These are phyloP conservation scores for Tremella yokohamensis DNA, from an alignment of 768 basidiomycete genomes.

Conservation along the genomic window DNA sequence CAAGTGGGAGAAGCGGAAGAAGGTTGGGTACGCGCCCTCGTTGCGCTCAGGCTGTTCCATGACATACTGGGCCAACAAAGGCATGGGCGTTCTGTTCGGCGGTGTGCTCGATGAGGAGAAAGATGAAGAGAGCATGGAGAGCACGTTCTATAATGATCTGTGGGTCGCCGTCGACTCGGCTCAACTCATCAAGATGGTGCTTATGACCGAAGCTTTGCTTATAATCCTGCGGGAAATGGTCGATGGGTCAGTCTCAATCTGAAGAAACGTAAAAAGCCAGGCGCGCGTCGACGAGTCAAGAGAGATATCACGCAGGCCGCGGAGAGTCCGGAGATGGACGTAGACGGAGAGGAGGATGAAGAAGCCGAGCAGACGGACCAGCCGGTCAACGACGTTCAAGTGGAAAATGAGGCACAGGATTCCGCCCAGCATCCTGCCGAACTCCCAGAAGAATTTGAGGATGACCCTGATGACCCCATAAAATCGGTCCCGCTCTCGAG, in stretches of 20 bases:
- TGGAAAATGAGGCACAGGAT: constrained; percentile 19
- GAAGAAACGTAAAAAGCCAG: constrained; percentile 59
- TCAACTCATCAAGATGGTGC: background rate
- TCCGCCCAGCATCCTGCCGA: background rate
- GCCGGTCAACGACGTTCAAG: background rate
- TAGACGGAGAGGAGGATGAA: constrained; percentile 33
- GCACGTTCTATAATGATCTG: constrained; percentile 84
- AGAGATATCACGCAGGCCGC: constrained; percentile 21
- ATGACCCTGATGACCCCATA: constrained; percentile 27
- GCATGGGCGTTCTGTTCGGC: constrained; percentile 75
- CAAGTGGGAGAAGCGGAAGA: constrained; percentile 84
- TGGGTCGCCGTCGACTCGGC: constrained; percentile 41
- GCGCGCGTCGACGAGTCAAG: constrained; percentile 58
- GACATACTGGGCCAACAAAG: constrained; percentile 68
- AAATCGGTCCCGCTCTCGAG: constrained; percentile 62
- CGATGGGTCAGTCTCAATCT: constrained; percentile 75
- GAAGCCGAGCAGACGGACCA: constrained; percentile 12
- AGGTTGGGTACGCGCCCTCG: constrained; percentile 68
- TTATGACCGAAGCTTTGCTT: constrained; percentile 63
- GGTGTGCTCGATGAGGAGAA: constrained; percentile 84
- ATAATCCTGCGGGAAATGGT: constrained; percentile 70
- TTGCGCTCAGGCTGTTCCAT: constrained; percentile 80
- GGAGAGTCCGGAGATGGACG: constrained; percentile 40
- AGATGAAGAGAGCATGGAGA: constrained; percentile 76
- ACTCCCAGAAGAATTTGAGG: constrained; percentile 35